A percentile compares a stretch with the other conserved stretches of the same genome.
Conservation (phyloP, 2,329 filamentous ascomycete genomes). For the Aspergillus quadrilineatus region DNA sequence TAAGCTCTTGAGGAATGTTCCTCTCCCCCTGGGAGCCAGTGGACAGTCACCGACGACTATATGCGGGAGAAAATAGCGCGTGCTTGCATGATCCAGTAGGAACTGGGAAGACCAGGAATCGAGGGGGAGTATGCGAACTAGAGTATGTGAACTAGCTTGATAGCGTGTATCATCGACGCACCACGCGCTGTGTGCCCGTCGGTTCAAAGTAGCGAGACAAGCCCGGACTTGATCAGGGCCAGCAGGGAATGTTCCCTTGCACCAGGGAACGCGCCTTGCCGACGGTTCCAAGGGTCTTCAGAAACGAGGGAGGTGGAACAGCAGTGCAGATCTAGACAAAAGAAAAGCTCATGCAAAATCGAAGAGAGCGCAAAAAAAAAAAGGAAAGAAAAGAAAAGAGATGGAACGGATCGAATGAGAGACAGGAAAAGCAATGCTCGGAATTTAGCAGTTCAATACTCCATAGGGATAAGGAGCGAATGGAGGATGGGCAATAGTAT, state of each 20-base stretch:
- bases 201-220: background rate
- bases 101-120: slow-evolving; percentile 18
- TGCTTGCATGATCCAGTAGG: slow-evolving; percentile 32
- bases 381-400: background rate
- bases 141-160: slow-evolving; percentile 10
- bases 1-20: slow-evolving; percentile 11
- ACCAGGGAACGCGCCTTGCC: slow-evolving; percentile 20
- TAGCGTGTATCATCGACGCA: slow-evolving; percentile 20
- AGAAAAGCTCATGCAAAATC: background rate
- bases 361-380: slow-evolving; percentile 2
- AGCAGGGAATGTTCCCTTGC: slow-evolving; percentile 18
- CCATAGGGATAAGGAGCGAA: background rate
- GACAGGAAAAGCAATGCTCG: slow-evolving; percentile 3
- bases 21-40: slow-evolving; percentile 12
- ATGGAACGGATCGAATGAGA: slow-evolving; percentile 1
- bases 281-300: slow-evolving; percentile 12
- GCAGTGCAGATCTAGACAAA: slow-evolving; percentile 7
- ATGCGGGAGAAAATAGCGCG: slow-evolving; percentile 25
- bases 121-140: slow-evolving; percentile 7
- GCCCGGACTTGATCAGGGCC: slow-evolving; percentile 7
- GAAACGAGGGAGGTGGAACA: slow-evolving; percentile 17
- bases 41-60: slow-evolving; percentile 22
- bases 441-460: background rate
- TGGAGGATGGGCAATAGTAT: background rate
- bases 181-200: slow-evolving; percentile 18